Conservation (phyloP, 1,284 basidiomycete species). For the Stereum hirsutum region DNA sequence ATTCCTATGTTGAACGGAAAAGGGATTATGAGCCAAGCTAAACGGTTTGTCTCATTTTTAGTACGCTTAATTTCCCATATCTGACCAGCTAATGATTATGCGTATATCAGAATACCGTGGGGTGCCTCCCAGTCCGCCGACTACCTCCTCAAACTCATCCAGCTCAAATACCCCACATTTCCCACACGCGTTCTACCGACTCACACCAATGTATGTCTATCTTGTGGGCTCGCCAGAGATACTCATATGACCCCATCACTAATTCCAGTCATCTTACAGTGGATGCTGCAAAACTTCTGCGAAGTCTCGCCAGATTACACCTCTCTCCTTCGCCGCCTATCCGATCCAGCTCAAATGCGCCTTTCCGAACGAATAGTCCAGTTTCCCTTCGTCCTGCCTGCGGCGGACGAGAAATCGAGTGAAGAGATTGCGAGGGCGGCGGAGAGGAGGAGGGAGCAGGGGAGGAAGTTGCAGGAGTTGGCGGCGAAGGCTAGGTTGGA, state of each 20-base stretch:
- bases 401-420: conserved; percentile 81
- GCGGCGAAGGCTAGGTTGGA: conserved; percentile 83
- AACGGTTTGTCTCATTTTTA: conserved; percentile 45
- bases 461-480: conserved; percentile 84
- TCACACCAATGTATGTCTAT: conserved; percentile 44
- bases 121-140: conserved; percentile 88
- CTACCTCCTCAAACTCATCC: conserved; percentile 85
- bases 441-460: conserved; percentile 81
- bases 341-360: conserved; percentile 57
- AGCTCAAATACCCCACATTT: conserved; percentile 94
- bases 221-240: background rate
- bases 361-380: conserved; percentile 70
- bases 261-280: conserved; percentile 32
- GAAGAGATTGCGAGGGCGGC: conserved; percentile 77
- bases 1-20: conserved; percentile 79
- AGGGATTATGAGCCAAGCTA: conserved; percentile 75
- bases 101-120: conserved; percentile 94
- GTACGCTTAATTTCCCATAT: background rate
- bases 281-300: conserved; percentile 86
- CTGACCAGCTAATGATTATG: conserved; percentile 1
- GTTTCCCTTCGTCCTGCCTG: conserved; percentile 71
- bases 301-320: conserved; percentile 81
- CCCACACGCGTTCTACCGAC: conserved; percentile 46
- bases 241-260: background rate
- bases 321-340: conserved; percentile 53